Conservation (phyloP, 768 basidiomycete genomes). For the Hortiboletus campestris region DNA sequence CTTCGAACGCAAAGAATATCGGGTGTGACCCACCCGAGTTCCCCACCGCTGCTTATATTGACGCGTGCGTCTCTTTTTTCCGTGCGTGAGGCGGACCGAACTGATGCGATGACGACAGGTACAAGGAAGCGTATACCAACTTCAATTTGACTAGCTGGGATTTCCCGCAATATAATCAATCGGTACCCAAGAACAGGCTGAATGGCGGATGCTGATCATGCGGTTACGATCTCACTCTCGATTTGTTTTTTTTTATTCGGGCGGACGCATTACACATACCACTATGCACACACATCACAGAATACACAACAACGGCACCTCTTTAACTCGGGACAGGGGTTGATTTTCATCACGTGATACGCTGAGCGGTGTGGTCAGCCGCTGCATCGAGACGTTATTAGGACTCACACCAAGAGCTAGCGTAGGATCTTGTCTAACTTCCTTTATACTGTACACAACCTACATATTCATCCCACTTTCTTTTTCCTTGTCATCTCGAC, state of each 20-base stretch:
- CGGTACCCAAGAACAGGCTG: constrained; percentile 58
- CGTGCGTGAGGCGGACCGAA: not conserved
- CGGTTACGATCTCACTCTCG: constrained; percentile 4
- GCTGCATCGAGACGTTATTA: constrained; percentile 14
- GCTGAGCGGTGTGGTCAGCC: constrained; percentile 29
- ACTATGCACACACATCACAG: not conserved
- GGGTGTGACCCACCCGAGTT: constrained; percentile 69
- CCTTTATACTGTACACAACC: constrained; percentile 21
- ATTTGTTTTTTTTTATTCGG: not conserved
- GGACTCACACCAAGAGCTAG: not conserved
- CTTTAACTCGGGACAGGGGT: constrained; percentile 1
- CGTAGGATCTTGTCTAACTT: constrained; percentile 19
- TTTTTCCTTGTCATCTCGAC: not conserved
- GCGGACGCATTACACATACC: not conserved
- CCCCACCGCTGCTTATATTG: constrained; percentile 78
- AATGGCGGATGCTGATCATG: constrained; percentile 28
- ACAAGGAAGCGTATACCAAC: constrained; percentile 46
- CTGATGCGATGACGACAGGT: constrained; percentile 24
- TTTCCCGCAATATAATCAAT: constrained; percentile 41
- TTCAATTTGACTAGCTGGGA: constrained; percentile 45
- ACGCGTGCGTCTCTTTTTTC: constrained; percentile 44
- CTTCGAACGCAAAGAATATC: constrained; percentile 44
- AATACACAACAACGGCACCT: not conserved
- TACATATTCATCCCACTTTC: constrained; percentile 21
- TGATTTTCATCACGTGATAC: constrained; percentile 34